A percentile compares a stretch with the other conserved stretches of the same genome.
These are phyloP conservation scores for Exserohilum rostratum DNA, from an alignment of 2,329 filamentous ascomycete species.

Conservation along the genomic window DNA sequence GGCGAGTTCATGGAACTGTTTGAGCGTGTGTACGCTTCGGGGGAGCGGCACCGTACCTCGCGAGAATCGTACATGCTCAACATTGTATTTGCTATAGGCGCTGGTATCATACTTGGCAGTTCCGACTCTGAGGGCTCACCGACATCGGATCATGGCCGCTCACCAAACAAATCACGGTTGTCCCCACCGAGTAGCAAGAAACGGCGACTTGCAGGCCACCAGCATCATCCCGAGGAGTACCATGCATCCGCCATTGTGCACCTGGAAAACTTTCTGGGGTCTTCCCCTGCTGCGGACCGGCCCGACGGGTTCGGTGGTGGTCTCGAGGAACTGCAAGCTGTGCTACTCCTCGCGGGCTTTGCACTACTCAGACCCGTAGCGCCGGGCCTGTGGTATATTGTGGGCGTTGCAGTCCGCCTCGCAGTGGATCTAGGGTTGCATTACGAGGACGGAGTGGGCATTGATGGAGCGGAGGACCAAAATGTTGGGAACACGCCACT, in stretches of 20 bases:
- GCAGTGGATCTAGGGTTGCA: slow-evolving; percentile 92
- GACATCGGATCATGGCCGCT: slow-evolving; percentile 35
- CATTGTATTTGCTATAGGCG: slow-evolving; percentile 96
- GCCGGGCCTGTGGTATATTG: slow-evolving; percentile 95
- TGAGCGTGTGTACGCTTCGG: slow-evolving; percentile 76
- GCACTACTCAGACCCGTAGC: slow-evolving; percentile 89
- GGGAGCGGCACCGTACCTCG: slow-evolving; percentile 70
- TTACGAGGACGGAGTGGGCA: slow-evolving; percentile 81
- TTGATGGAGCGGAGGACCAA: slow-evolving; percentile 55
- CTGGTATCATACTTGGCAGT: slow-evolving; percentile 81
- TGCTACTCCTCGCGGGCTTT: slow-evolving; percentile 87
- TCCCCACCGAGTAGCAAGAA: slow-evolving; percentile 47
- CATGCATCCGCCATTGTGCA: slow-evolving; percentile 94
- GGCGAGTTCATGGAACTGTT: slow-evolving; percentile 90
- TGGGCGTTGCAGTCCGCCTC: slow-evolving; percentile 87
- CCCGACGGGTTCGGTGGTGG: slow-evolving; percentile 77
- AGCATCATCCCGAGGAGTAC: slow-evolving; percentile 88
- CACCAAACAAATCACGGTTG: slow-evolving; percentile 33
- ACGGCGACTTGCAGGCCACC: slow-evolving; percentile 57
- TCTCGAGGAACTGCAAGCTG: slow-evolving; percentile 90
- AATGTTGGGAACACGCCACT: slow-evolving; percentile 28
- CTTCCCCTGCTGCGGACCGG: slow-evolving; percentile 63
- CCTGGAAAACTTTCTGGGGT: slow-evolving; percentile 80
- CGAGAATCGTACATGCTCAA: slow-evolving; percentile 92
- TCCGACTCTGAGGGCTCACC: slow-evolving; percentile 47